Percentiles rank a stretch among this genome's conserved stretches.
These are phyloP conservation scores for Moesziomyces sp. DNA, from an alignment of 1,284 basidiomycete genomes.

Conservation along the genomic window DNA sequence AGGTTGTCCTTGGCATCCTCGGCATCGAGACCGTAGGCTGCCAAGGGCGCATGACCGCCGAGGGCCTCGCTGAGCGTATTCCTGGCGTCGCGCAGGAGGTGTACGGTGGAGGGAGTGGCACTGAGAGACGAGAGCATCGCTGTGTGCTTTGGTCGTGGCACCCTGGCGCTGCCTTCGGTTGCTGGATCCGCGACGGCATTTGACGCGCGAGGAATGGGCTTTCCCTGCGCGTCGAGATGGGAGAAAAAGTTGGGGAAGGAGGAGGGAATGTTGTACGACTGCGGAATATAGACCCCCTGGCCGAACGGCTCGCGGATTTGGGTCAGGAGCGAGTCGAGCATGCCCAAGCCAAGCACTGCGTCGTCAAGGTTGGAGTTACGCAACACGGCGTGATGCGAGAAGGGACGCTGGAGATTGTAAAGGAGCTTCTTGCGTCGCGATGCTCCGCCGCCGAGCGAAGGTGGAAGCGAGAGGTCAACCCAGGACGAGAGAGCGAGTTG, in stretches of 20 bases:
- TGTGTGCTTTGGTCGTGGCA: conserved; percentile 16
- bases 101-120: conserved; percentile 45
- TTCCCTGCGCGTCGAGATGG: conserved; percentile 15
- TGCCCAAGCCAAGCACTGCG: conserved; percentile 27
- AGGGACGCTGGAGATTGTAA: conserved; percentile 26
- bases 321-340: conserved; percentile 35
- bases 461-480: conserved; percentile 40
- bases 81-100: conserved; percentile 36
- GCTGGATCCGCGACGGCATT: not conserved
- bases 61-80: conserved; percentile 42
- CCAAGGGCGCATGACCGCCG: conserved; percentile 47
- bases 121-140: conserved; percentile 50
- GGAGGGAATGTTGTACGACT: conserved; percentile 50
- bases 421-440: conserved; percentile 16
- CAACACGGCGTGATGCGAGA: conserved; percentile 31
- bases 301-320: conserved; percentile 33
- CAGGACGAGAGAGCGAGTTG: conserved; percentile 22
- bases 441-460: conserved; percentile 1
- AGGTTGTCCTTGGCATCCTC: conserved; percentile 53
- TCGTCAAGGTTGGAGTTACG: conserved; percentile 32
- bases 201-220: conserved; percentile 18
- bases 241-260: conserved; percentile 53
- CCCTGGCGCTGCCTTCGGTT: not conserved
- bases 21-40: conserved; percentile 50
- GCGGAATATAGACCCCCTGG: conserved; percentile 41